Percentiles rank a stretch among this genome's conserved stretches.
Evolutionary conservation across 208 protist species (phyloP).

Genomic region (Trypanosoma cruzi): DNA sequence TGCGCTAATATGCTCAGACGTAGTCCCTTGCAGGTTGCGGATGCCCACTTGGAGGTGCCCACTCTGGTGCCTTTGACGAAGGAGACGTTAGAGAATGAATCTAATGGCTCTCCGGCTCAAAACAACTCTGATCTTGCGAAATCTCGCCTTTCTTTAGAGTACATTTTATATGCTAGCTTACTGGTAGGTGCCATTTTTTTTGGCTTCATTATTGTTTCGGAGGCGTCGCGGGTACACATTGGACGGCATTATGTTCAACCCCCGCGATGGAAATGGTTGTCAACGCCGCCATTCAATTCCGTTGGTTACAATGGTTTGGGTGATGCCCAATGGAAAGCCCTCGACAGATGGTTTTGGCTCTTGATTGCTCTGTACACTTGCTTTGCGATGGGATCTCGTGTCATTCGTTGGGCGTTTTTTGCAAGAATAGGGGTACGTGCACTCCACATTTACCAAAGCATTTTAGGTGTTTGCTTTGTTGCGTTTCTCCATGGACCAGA

Average conservation of each 20-base stretch:
- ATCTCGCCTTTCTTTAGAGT: background rate
- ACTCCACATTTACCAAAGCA: constrained; percentile 30
- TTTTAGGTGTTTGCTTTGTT: constrained; percentile 27
- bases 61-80: background rate
- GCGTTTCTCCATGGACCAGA: constrained; percentile 33
- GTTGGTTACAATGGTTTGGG: constrained; percentile 14
- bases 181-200: constrained; percentile 5
- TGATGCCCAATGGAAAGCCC: constrained; percentile 8
- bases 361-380: background rate
- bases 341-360: constrained; percentile 1
- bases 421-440: background rate
- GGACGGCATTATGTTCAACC: background rate
- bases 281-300: background rate
- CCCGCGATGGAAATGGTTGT: constrained; percentile 12
- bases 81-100: background rate
- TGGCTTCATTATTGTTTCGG: constrained; percentile 11
- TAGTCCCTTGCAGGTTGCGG: background rate
- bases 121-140: background rate
- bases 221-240: background rate
- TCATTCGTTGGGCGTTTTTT: background rate
- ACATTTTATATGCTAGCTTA: background rate
- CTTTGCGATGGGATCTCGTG: constrained; percentile 11
- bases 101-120: background rate
- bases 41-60: background rate
- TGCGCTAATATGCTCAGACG: no score